Base-by-base conservation (phyloP, 2,329 filamentous ascomycete species). In the Cadophora gregata region DNA sequence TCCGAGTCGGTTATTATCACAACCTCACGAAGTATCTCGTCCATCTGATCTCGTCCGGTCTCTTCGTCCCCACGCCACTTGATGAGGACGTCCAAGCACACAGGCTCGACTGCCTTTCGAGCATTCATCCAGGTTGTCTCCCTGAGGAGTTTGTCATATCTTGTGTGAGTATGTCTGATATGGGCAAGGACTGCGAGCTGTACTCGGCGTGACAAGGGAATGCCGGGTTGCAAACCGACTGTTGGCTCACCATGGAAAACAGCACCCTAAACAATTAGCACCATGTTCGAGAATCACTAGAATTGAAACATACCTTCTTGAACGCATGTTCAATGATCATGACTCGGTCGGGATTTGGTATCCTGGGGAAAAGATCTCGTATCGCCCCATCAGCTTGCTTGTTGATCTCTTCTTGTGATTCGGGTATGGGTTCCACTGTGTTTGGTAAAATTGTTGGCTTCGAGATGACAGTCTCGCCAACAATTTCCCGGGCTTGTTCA, bases 41-140 rank as follows among this genome's bases (percentile, higher is more conserved):
- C 88, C 19, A 90, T 81, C 75, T 90, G 86, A 72, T 90, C 88
- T 59, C 88, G 85, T 29, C 88, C 88, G 21, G 85, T 90, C 75
- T 90, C 88, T 76, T 90, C 88, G 72, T 90, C 88, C 64, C 88
- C 88, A 79, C 88, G 87, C 88, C 88, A 90, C 84, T 90, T 90
- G 81, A 90, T 85, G 76, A 90, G 84, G 62, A 87, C 81, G 71
- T 90, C 88, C 55, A 90, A 80, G 69, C 88, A 90, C 16, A 87
- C 79, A 36, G 82, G 78, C 72, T 90, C 86, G 53, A 90, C 87
- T 48, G 83, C 83, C 78, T 84, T 88, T 69, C 88, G 82, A 62
- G 88, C 87, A 73, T 86, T 86, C 60, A 81, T 79, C 81, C 86
- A 90, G 21, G 78, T 80, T 5, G 85, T 86, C 73, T 89, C 85